A percentile compares a stretch with the other conserved stretches of the same genome.
phyloP scores from a whole-genome alignment of 2,329 filamentous ascomycete species.

The Thielaviopsis populi region DNA sequence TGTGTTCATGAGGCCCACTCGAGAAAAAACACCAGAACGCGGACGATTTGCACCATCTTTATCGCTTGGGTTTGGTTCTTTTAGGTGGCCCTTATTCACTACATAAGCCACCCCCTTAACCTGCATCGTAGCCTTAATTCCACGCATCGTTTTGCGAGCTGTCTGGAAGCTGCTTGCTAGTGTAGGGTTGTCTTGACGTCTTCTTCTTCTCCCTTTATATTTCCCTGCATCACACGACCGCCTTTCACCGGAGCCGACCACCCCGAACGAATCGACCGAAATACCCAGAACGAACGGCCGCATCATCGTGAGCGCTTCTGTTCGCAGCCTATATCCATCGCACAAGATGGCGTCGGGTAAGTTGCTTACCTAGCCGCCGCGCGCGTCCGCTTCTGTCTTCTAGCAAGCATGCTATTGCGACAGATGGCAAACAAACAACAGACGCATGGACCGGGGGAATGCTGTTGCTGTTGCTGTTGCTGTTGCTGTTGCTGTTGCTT shows the following conservation, averaged over 20 bases:
- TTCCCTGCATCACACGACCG: too few species aligned
- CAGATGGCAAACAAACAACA: background rate
- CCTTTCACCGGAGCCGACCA: background rate
- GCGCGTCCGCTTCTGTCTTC: background rate
- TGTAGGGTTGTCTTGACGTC: background rate
- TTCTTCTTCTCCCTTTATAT: background rate
- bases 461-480: background rate
- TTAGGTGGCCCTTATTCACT: background rate
- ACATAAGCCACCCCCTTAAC: conserved; percentile 6
- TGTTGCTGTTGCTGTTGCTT: background rate
- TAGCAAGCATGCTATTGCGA: background rate
- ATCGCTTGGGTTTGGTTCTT: background rate
- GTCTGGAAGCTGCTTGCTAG: background rate
- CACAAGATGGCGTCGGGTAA: background rate
- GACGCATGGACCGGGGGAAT: background rate
- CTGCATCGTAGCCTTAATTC: background rate
- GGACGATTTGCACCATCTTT: background rate
- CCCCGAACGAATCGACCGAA: background rate
- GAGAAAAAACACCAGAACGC: background rate
- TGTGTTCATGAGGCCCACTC: background rate
- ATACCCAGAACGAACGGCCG: background rate
- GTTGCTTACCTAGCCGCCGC: background rate
- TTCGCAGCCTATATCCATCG: background rate
- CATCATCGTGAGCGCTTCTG: background rate
- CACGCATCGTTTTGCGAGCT: background rate